A percentile compares a stretch with the other conserved stretches of the same genome.
Evolutionary conservation across 2,329 filamentous ascomycete genomes (phyloP).

Genomic region (Microdochium nivale): DNA sequence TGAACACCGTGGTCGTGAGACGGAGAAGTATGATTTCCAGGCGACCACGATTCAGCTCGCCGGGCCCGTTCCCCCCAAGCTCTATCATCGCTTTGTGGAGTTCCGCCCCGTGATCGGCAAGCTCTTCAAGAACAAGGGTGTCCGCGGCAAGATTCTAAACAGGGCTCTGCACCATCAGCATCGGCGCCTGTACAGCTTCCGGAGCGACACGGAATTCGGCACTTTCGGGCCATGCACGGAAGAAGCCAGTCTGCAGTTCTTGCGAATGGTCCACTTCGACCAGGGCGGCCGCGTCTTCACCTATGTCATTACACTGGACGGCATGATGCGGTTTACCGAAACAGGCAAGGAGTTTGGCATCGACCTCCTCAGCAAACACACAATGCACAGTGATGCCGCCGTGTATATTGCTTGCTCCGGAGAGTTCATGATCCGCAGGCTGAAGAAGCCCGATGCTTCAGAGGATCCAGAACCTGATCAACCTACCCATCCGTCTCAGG

Average conservation of each 20-base stretch:
- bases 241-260: constrained; percentile 69
- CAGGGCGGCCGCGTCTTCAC: constrained; percentile 83
- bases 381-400: constrained; percentile 90
- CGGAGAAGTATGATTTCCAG: constrained; percentile 84
- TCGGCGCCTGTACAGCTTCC: constrained; percentile 79
- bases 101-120: constrained; percentile 83
- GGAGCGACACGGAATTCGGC: constrained; percentile 66
- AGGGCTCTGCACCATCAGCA: constrained; percentile 88
- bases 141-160: constrained; percentile 74
- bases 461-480: constrained; percentile 33
- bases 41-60: constrained; percentile 82
- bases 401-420: constrained; percentile 88
- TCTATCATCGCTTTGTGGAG: constrained; percentile 91
- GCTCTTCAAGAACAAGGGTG: constrained; percentile 74
- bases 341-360: constrained; percentile 94
- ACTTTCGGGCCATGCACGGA: constrained; percentile 55
- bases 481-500: constrained; percentile 42
- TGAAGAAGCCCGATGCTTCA: constrained; percentile 38
- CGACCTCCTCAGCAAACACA: constrained; percentile 88
- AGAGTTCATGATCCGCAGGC: constrained; percentile 80
- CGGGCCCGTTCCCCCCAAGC: constrained; percentile 68
- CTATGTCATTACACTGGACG: constrained; percentile 84
- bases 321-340: constrained; percentile 82
- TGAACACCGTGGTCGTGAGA: constrained; percentile 34
- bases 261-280: constrained; percentile 80